Conservation (phyloP, 805 yeast genomes). For the Nakazawaea ernobii region DNA sequence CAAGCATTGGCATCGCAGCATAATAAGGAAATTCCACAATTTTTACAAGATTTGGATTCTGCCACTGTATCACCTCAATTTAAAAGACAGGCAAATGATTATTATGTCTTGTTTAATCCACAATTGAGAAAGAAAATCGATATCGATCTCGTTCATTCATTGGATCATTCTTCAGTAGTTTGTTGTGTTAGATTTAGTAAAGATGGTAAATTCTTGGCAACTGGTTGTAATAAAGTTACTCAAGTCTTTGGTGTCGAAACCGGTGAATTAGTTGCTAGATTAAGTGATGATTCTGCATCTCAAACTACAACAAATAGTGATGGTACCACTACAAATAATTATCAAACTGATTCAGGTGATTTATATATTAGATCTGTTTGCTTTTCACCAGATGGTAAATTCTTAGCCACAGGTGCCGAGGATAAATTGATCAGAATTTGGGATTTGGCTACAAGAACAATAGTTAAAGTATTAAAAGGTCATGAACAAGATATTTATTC, state of each 20-base stretch:
- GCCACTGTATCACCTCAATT: constrained; percentile 66
- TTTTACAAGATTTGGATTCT: constrained; percentile 73
- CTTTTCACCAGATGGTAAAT: constrained; percentile 92
- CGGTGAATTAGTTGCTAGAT: constrained; percentile 81
- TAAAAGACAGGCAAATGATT: constrained; percentile 80
- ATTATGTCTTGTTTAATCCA: constrained; percentile 87
- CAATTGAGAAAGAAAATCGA: constrained; percentile 72
- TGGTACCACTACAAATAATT: constrained; percentile 28
- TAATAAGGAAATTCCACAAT: constrained; percentile 76
- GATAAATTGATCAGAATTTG: constrained; percentile 90
- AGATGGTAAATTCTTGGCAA: constrained; percentile 89
- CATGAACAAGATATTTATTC: constrained; percentile 98
- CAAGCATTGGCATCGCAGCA: constrained; percentile 44
- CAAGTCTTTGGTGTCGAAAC: constrained; percentile 91
- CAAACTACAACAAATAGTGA: constrained; percentile 27
- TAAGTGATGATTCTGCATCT: constrained; percentile 70
- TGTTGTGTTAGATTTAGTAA: constrained; percentile 92
- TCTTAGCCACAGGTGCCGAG: constrained; percentile 90
- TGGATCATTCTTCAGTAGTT: constrained; percentile 91
- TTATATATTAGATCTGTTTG: constrained; percentile 93
- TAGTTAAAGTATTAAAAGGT: constrained; percentile 81
- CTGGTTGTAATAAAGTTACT: constrained; percentile 95
- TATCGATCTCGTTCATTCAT: constrained; percentile 81
- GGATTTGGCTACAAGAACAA: constrained; percentile 84
- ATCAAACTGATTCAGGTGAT: constrained; percentile 69